Evolutionary conservation across 192 early-diverging fungal genomes (phyloP).

Genomic region (Backusella tarrabulga): DNA sequence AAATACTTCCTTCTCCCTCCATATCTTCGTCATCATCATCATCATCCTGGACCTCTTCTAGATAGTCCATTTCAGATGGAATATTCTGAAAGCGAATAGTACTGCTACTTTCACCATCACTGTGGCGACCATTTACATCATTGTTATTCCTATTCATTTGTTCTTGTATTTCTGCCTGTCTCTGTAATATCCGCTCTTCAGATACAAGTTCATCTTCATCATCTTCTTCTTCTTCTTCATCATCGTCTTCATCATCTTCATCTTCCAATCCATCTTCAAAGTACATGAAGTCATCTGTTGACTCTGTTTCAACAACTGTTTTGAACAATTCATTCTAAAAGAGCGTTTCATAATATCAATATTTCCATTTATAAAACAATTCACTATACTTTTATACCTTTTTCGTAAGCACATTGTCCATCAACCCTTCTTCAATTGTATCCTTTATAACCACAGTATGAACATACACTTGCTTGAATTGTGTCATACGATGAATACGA

Average conservation of each 20-base stretch:
- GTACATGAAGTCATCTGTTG: not conserved
- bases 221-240: not conserved
- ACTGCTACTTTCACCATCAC: not conserved
- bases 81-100: not conserved
- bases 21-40: not conserved
- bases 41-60: not conserved
- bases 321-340: not conserved
- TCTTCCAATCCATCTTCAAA: not conserved
- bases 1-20: not conserved
- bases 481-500: conserved; percentile 31
- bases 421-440: conserved; percentile 22
- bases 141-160: not conserved
- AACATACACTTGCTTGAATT: conserved; percentile 21
- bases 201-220: not conserved
- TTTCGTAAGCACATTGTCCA: conserved; percentile 23
- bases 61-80: not conserved
- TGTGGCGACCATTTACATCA: not conserved
- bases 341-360: not conserved
- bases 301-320: not conserved
- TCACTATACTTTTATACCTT: not conserved
- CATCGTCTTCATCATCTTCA: not conserved
- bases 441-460: conserved; percentile 30
- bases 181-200: not conserved
- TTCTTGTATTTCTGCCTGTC: not conserved
- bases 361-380: not conserved